Percentiles rank a stretch among this genome's conserved stretches.
These are phyloP conservation scores for Beauveria bassiana DNA, from an alignment of 2,329 filamentous ascomycete genomes.

Conservation along the genomic window DNA sequence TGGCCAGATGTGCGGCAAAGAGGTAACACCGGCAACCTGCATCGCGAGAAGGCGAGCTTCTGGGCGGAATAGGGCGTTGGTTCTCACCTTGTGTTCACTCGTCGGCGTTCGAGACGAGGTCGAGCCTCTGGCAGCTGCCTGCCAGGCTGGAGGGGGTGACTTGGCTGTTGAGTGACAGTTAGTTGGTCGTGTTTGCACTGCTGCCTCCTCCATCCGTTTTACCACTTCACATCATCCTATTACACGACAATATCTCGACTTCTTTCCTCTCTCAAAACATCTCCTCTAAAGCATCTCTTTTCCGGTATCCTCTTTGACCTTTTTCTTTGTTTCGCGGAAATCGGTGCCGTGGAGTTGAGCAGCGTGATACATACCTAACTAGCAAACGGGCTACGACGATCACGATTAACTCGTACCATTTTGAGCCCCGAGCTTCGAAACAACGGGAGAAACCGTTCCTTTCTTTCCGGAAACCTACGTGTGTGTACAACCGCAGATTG, in stretches of 20 bases:
- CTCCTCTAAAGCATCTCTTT: not conserved
- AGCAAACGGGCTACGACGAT: not conserved
- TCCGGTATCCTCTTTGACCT: not conserved
- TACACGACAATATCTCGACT: not conserved
- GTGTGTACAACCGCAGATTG: no score
- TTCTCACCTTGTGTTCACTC: not conserved
- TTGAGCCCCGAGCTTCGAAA: not conserved
- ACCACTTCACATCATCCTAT: not conserved
- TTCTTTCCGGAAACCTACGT: no score
- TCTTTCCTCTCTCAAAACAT: not conserved
- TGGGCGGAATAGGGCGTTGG: not conserved
- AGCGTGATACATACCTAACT: not conserved
- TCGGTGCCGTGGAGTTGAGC: not conserved
- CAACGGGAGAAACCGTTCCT: no score
- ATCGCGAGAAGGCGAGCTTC: not conserved
- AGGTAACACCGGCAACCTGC: not conserved
- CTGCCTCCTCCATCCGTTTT: not conserved
- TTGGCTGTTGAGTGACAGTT: not conserved
- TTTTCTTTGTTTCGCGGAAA: not conserved
- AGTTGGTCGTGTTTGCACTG: not conserved
- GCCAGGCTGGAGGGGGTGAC: not conserved
- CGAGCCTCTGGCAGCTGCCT: not conserved
- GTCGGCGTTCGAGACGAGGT: no score
- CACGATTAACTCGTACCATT: not conserved
- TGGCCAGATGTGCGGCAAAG: not conserved